phyloP scores from a whole-genome alignment of 2,329 filamentous ascomycete species.

The Colletotrichum sidae region DNA sequence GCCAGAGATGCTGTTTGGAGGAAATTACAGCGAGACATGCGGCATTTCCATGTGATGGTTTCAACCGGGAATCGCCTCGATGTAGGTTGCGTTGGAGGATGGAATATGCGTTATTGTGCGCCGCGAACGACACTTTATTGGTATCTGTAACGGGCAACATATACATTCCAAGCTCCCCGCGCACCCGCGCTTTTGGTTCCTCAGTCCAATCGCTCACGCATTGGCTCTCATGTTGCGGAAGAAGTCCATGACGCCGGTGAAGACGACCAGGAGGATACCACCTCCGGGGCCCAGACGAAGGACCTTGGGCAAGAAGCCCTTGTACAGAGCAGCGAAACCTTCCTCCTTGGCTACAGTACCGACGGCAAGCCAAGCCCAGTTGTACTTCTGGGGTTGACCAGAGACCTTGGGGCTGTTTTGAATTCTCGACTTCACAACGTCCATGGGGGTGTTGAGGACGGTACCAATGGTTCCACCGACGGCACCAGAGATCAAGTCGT shows the following conservation, averaged over 20 bases:
- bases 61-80: no score
- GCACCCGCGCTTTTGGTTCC: background rate
- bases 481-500: slow-evolving; percentile 88
- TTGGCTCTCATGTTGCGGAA: slow-evolving; percentile 74
- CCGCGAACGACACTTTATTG: background rate
- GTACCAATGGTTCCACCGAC: slow-evolving; percentile 91
- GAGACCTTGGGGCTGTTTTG: slow-evolving; percentile 90
- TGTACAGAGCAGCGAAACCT: slow-evolving; percentile 92
- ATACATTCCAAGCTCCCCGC: slow-evolving; percentile 15
- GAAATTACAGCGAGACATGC: no score
- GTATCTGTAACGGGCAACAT: slow-evolving; percentile 34
- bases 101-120: no score
- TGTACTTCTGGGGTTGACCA: slow-evolving; percentile 92
- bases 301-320: slow-evolving; percentile 97
- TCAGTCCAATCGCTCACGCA: slow-evolving; percentile 20
- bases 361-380: slow-evolving; percentile 95
- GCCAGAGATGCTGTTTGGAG: no score
- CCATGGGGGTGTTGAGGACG: slow-evolving; percentile 93
- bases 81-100: no score
- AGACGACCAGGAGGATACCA: slow-evolving; percentile 83
- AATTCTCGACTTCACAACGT: slow-evolving; percentile 98
- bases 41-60: no score
- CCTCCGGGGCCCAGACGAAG: slow-evolving; percentile 65
- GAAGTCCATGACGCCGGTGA: slow-evolving; percentile 91
- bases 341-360: slow-evolving; percentile 92